phyloP scores from a whole-genome alignment of 2,329 filamentous ascomycete species.

The Phaeoacremonium minimum region DNA sequence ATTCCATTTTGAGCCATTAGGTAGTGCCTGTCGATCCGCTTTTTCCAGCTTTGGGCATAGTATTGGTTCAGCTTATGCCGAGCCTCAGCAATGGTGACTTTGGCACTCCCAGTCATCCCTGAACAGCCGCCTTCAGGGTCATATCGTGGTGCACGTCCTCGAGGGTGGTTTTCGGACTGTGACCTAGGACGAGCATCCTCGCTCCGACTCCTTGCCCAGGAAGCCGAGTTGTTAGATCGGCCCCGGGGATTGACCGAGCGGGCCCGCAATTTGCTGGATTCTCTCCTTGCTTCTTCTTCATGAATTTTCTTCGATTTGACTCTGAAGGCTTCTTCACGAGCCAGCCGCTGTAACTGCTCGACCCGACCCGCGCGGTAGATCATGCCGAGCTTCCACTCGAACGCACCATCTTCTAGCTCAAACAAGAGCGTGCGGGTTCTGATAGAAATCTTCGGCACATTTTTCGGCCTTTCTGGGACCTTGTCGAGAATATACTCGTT shows the following conservation, averaged over 20 bases:
- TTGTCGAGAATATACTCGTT: constrained; percentile 88
- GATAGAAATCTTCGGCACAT: constrained; percentile 80
- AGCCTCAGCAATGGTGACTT: constrained; percentile 73
- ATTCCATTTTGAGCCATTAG: constrained; percentile 67
- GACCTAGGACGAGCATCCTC: constrained; percentile 39
- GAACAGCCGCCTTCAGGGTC: constrained; percentile 70
- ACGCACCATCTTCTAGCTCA: constrained; percentile 91
- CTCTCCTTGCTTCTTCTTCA: constrained; percentile 60
- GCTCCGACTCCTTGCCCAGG: constrained; percentile 51
- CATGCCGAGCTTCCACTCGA: constrained; percentile 93
- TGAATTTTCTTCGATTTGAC: constrained; percentile 82
- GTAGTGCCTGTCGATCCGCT: constrained; percentile 76
- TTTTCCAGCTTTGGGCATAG: constrained; percentile 89
- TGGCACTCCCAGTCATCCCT: constrained; percentile 66
- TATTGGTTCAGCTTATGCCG: constrained; percentile 69
- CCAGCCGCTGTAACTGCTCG: constrained; percentile 86
- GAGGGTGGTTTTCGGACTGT: constrained; percentile 23
- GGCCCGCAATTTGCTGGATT: constrained; percentile 47
- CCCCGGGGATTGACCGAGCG: constrained; percentile 45
- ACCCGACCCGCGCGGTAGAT: constrained; percentile 87
- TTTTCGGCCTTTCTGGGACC: constrained; percentile 77
- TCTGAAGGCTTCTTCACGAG: constrained; percentile 83
- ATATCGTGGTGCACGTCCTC: constrained; percentile 58
- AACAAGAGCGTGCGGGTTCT: constrained; percentile 80
- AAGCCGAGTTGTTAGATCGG: constrained; percentile 21